Evolutionary conservation across 257 asterid species (phyloP), one percentile per base, ranked within the genome.

Genomic region (Henckelia pumila): DNA sequence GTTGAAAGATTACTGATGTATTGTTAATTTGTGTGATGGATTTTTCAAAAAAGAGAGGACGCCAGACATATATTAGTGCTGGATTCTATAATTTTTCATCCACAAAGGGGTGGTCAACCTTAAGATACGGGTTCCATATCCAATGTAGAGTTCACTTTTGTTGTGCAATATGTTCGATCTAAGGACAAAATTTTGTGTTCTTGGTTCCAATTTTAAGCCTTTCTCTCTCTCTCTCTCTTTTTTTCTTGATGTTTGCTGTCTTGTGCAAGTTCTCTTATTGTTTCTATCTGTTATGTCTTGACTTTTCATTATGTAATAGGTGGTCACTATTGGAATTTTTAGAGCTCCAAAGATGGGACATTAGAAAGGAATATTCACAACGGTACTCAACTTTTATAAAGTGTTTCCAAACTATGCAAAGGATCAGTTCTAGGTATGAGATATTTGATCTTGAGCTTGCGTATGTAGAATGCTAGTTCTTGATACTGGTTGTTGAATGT

Each of bases 41-140:
- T 69, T 73, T 32, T 25, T 75, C 58, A 5, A 63, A 52, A 84
- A 92, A 67, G 40, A 30, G 92, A 80, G 63, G 95, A 84, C 71
- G 87, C 86, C 6, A 81, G 91, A 69, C 83, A 77, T 37, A 71
- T 76, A n/a, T 26, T 89, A 66, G 73, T 87, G 24, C 67, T 85
- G 59, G 95, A 87, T 59, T 89, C 98, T 56, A 86, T 95, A 6
- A 75, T 80, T 33, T 91, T 91, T 63, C 92, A 91, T 50, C 97
- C 97, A 13, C 97, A 91, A 81, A 96, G 97, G 8, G 97, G 97
- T 47, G 97, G 97, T 32, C 97, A 91, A 68, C 96, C 95, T 73
- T 76, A 95, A 23, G 96, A 86, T 77, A 80, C 79, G 76, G 98
- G 96, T 64, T 77, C 75, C 61, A 85, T 89, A 52, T 75, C 89